Conservation (phyloP, 768 basidiomycete genomes). For the Saitozyma sp. region DNA sequence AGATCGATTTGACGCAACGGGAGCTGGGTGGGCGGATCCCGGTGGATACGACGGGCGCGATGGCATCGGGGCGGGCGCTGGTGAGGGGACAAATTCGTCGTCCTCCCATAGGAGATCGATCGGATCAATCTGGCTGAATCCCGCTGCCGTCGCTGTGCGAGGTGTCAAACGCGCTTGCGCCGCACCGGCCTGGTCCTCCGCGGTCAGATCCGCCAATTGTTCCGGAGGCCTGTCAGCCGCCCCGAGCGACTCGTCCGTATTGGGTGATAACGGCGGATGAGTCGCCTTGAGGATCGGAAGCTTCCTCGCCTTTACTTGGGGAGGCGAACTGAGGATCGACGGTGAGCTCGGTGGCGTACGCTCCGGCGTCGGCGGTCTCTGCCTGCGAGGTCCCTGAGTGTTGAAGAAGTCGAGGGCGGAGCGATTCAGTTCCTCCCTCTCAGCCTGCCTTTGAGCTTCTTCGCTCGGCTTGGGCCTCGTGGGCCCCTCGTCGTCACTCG, state of each 20-base stretch:
- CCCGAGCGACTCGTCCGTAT: conserved; percentile 6
- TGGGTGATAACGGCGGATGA: conserved; percentile 12
- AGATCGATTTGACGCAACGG: too few species aligned
- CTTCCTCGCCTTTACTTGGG: background rate
- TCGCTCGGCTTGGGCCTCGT: conserved; percentile 3
- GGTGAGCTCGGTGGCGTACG: conserved; percentile 33
- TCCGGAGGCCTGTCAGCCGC: too few species aligned
- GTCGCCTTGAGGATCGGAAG: background rate
- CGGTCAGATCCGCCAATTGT: background rate
- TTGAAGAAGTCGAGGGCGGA: conserved; percentile 39
- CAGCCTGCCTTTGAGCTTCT: conserved; percentile 6
- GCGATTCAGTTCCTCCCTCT: conserved; percentile 10
- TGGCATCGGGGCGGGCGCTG: background rate
- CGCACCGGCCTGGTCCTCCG: background rate
- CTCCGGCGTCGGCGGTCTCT: conserved; percentile 6
- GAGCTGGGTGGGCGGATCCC: too few species aligned
- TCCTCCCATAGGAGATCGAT: conserved; percentile 30
- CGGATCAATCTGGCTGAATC: conserved; percentile 43
- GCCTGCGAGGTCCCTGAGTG: conserved; percentile 19
- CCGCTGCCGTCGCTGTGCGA: conserved; percentile 30
- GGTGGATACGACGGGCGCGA: background rate
- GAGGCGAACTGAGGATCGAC: conserved; percentile 7
- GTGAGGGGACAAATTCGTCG: conserved; percentile 5
- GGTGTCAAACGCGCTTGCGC: conserved; percentile 11
- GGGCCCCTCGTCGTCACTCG: conserved; percentile 4